These are phyloP conservation scores for Lathyrus tuberosus DNA, from an alignment of 306 rosid species.

Conservation along the genomic window DNA sequence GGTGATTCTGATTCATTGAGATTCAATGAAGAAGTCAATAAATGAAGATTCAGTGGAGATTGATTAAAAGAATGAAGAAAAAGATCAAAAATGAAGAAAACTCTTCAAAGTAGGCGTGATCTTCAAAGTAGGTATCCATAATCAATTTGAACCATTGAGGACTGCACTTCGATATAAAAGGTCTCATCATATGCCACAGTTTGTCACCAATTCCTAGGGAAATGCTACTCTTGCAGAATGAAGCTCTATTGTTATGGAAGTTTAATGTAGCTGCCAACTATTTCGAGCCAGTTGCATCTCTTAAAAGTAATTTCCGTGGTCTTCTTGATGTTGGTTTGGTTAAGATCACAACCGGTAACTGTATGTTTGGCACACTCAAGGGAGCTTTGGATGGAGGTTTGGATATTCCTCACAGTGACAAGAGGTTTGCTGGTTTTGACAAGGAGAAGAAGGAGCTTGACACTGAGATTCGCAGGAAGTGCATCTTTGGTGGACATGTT, in stretches of 20 bases:
- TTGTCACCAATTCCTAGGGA: neutral
- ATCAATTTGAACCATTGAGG: constrained; percentile 43
- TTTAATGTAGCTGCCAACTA: no score
- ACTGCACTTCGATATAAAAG: constrained; percentile 34
- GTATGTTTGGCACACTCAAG: constrained; percentile 5
- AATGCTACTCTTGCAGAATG: no score
- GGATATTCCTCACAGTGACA: constrained; percentile 35
- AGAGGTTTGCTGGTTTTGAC: constrained; percentile 36
- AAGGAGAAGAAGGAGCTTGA: constrained; percentile 31
- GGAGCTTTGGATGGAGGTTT: constrained; percentile 35
- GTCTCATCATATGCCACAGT: constrained; percentile 17
- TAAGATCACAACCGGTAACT: neutral
- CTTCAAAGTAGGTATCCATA: no score
- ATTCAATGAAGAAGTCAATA: no score
- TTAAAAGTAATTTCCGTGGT: neutral
- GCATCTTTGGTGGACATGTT: constrained; percentile 37
- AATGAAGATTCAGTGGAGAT: no score
- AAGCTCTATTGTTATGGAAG: no score
- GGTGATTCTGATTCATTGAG: no score
- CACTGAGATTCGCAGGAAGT: constrained; percentile 21
- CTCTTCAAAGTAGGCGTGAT: no score
- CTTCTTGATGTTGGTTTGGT: neutral
- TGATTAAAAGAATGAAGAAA: no score
- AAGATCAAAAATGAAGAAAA: no score
- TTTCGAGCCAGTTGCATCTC: no score